Evolutionary conservation across 2,329 filamentous ascomycete species (phyloP).

Genomic region (Arachnopeziza araneosa): DNA sequence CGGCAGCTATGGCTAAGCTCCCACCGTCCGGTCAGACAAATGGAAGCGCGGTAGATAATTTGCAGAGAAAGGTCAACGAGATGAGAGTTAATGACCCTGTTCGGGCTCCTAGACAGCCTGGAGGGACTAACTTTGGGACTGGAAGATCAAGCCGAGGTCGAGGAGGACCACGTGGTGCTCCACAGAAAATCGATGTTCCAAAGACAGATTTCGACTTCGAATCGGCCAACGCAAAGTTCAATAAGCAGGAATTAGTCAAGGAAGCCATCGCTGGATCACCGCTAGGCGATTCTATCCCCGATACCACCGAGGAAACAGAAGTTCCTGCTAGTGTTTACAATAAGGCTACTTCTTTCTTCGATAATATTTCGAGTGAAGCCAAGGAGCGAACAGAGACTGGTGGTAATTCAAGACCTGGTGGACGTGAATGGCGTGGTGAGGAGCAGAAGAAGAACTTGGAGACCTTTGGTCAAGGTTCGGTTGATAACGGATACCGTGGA

Average conservation of each 20-base stretch:
- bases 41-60: constrained; percentile 55
- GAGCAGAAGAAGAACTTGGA: constrained; percentile 96
- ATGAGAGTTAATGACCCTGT: constrained; percentile 62
- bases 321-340: constrained; percentile 64
- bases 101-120: constrained; percentile 43
- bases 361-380: constrained; percentile 93
- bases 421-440: constrained; percentile 83
- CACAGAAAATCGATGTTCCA: constrained; percentile 78
- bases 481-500: constrained; percentile 72
- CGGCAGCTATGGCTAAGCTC: constrained; percentile 72
- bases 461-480: constrained; percentile 94
- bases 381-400: constrained; percentile 78
- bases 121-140: constrained; percentile 28
- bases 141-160: constrained; percentile 38
- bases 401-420: constrained; percentile 57
- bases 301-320: constrained; percentile 37
- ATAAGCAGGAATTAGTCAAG: constrained; percentile 77
- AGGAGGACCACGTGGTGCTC: constrained; percentile 32
- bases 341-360: constrained; percentile 87
- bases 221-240: constrained; percentile 80
- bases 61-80: constrained; percentile 70
- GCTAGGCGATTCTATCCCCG: constrained; percentile 42
- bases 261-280: constrained; percentile 82
- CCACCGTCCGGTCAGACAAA: constrained; percentile 31
- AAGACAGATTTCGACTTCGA: constrained; percentile 91